Base-by-base conservation (phyloP, 176 grass and related monocot species). In the Eremochloa ophiuroides region DNA sequence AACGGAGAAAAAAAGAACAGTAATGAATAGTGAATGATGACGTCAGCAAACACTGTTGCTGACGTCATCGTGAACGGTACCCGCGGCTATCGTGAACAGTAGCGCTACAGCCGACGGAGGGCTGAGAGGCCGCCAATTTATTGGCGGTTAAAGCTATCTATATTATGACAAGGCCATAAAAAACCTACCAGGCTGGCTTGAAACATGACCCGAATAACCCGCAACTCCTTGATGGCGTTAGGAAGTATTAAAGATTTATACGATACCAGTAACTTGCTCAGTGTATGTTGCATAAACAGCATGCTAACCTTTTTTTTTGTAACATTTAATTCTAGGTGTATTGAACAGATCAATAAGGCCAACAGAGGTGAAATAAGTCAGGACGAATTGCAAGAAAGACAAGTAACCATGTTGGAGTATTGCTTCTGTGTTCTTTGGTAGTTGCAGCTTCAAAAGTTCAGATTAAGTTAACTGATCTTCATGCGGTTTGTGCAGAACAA, bases 181-280 rank as follows among this genome's bases (percentile, higher is more conserved):
- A 93, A 79, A 99, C 97, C 65, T 99, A 99, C 71, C 97, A 99
- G 83, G 97, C 92, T 67, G 97, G 97, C 80, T 85, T 99, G 70
- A 99, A 99, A 72, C 87, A 53, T 85, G 97, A 99, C 78, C 87
- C 97, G 1, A 96, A 91, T 71, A 99, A 99, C 74, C 91, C 64
- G 14, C 93, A 99, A 53, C 76, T 99, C 33, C 67, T 84, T 78
- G 97, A 99, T 74, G 96, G 96, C 47, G 69, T 99, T 26, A 90
- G 76, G 78, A 93, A 88, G 88, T 93, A 95, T 84, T 28, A 39
- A 71, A 78, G 17, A n/a, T 60, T 74, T 74, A 66, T 59, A n/a
- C 1, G 29, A 22, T 72, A 66, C 17, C 34, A 20, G 44, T 10
- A 10, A 40, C 10, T 30, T 41, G 3, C 6, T 12, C 30, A 69